phyloP scores from a whole-genome alignment of 1,284 basidiomycete genomes.

The Anthracocystis walkeri region DNA sequence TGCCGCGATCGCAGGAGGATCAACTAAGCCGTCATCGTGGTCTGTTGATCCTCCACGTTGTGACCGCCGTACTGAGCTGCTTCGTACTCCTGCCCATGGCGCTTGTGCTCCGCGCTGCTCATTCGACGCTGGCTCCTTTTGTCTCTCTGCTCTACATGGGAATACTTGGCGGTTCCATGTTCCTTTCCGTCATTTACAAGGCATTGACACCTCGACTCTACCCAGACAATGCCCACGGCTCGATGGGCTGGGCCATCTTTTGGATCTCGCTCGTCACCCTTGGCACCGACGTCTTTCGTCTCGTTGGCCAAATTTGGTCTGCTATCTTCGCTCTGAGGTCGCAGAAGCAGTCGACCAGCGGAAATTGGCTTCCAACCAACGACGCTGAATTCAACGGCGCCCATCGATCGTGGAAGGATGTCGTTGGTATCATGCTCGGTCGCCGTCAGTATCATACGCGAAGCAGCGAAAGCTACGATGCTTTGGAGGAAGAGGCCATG shows the following conservation, averaged over 20 bases:
- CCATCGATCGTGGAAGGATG: conserved; percentile 24
- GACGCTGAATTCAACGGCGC: background rate
- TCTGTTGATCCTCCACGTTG: conserved; percentile 46
- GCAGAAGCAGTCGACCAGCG: conserved; percentile 2
- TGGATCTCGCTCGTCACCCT: conserved; percentile 58
- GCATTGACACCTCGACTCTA: conserved; percentile 61
- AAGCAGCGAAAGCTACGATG: conserved; percentile 37
- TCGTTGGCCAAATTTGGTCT: conserved; percentile 39
- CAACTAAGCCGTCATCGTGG: conserved; percentile 45
- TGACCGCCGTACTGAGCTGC: conserved; percentile 56
- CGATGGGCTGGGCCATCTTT: conserved; percentile 54
- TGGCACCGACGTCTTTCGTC: conserved; percentile 47
- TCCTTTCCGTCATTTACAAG: conserved; percentile 62
- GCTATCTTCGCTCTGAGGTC: conserved; percentile 16
- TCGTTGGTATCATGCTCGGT: conserved; percentile 30
- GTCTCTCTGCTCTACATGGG: conserved; percentile 54
- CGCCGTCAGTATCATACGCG: background rate
- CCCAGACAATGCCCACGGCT: conserved; percentile 57
- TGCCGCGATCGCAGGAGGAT: conserved; percentile 9
- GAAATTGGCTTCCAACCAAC: conserved; percentile 19
- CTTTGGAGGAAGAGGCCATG: conserved; percentile 43
- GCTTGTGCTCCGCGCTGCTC: conserved; percentile 57
- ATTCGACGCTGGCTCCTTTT: conserved; percentile 57
- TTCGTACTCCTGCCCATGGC: conserved; percentile 62
- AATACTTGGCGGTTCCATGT: conserved; percentile 45